A percentile compares a stretch with the other conserved stretches of the same genome.
These are phyloP conservation scores for Phytophthora tentaculata DNA, from an alignment of 352 stramenopile genomes.

Conservation along the genomic window DNA sequence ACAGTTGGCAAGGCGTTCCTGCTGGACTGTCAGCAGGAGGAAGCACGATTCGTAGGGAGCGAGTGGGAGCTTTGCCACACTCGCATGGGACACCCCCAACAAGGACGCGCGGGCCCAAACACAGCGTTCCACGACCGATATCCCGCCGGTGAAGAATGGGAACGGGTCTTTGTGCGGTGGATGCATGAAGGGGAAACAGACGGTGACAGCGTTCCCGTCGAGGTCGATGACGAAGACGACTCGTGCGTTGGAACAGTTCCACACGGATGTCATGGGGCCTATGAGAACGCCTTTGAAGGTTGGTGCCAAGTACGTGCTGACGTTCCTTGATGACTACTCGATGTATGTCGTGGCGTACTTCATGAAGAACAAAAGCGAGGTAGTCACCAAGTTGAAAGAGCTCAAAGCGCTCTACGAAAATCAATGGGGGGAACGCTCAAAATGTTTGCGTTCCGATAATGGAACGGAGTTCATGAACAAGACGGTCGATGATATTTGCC, in stretches of 20 bases:
- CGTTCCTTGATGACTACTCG: not conserved
- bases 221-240: not conserved
- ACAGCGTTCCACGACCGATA: conserved; percentile 7
- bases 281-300: not conserved
- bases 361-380: not conserved
- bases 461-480: not conserved
- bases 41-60: conserved; percentile 6
- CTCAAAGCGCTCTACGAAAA: not conserved
- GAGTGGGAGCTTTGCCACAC: conserved; percentile 36
- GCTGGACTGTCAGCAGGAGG: conserved; percentile 21
- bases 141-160: not conserved
- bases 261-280: not conserved
- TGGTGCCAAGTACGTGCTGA: not conserved
- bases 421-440: not conserved
- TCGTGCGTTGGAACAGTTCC: not conserved
- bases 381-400: not conserved
- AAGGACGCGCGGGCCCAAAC: conserved; percentile 10
- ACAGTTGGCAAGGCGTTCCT: conserved; percentile 25
- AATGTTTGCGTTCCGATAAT: not conserved
- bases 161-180: conserved; percentile 14
- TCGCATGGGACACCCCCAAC: conserved; percentile 22
- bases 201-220: not conserved
- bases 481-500: not conserved
- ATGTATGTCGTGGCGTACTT: not conserved
- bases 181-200: conserved; percentile 11